Conservation (phyloP, 179 eudicot species). For the Silene coronaria region DNA sequence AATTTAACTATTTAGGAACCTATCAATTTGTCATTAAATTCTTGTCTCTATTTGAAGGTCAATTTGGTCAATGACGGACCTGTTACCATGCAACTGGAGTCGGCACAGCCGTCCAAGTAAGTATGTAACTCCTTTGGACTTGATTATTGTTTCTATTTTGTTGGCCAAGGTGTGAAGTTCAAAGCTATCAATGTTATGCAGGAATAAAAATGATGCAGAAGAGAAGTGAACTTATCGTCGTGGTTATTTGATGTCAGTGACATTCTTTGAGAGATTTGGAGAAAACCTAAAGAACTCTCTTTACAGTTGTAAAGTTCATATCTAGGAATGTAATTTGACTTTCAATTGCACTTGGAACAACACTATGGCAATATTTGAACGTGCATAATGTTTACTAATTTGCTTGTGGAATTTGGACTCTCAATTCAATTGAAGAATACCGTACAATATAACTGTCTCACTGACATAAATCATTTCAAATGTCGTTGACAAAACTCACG, state of each 20-base stretch:
- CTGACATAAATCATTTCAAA: no score
- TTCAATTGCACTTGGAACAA: not conserved
- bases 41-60: conserved; percentile 40
- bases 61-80: conserved; percentile 93
- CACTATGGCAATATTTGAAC: not conserved
- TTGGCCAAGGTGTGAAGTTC: not conserved
- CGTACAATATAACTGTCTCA: no score
- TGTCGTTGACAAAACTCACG: no score
- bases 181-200: conserved; percentile 17
- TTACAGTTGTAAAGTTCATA: not conserved
- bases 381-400: not conserved
- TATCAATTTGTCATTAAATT: conserved; percentile 18
- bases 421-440: not conserved
- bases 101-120: conserved; percentile 62
- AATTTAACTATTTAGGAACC: conserved; percentile 81
- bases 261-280: not conserved
- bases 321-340: not conserved
- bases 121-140: not conserved
- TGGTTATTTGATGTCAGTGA: not conserved
- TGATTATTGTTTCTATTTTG: no score
- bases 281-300: not conserved
- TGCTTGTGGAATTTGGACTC: not conserved
- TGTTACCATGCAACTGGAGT: conserved; percentile 91
- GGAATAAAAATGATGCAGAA: conserved; percentile 37
- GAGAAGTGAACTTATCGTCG: conserved; percentile 15